These are phyloP conservation scores for Macrolepiota fuliginosa DNA, from an alignment of 768 basidiomycete genomes.

Conservation along the genomic window DNA sequence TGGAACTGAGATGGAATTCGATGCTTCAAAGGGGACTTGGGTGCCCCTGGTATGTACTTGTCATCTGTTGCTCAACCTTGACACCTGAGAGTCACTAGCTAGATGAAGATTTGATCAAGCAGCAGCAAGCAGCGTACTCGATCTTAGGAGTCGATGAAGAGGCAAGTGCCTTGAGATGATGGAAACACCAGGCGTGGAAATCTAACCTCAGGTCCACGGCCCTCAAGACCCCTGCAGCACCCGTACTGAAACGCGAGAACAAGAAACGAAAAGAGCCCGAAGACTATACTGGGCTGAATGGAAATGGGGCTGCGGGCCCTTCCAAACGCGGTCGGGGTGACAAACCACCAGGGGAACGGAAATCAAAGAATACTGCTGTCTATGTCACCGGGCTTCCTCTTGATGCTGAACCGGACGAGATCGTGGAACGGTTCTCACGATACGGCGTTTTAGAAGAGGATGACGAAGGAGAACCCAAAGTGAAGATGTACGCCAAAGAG, in stretches of 20 bases:
- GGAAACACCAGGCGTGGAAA: constrained; percentile 7
- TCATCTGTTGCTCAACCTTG: background rate
- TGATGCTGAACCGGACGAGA: constrained; percentile 70
- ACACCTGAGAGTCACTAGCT: constrained; percentile 45
- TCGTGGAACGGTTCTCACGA: constrained; percentile 84
- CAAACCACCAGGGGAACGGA: constrained; percentile 46
- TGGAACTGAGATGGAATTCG: constrained; percentile 90
- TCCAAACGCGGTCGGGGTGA: constrained; percentile 71
- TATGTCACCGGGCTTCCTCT: constrained; percentile 83
- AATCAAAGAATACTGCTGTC: constrained; percentile 90
- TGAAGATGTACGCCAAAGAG: constrained; percentile 92
- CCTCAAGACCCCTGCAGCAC: constrained; percentile 79
- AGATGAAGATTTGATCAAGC: constrained; percentile 81
- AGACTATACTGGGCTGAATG: constrained; percentile 57
- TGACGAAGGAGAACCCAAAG: constrained; percentile 85
- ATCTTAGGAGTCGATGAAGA: constrained; percentile 92
- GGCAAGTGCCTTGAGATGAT: constrained; percentile 43
- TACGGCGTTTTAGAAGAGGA: constrained; percentile 94
- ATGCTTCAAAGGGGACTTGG: constrained; percentile 74
- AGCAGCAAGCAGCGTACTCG: constrained; percentile 95
- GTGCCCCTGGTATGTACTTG: constrained; percentile 68
- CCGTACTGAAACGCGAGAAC: constrained; percentile 74
- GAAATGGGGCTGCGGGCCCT: constrained; percentile 38
- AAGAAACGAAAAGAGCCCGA: constrained; percentile 78
- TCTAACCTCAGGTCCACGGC: constrained; percentile 16